Percentiles rank a stretch among this genome's conserved stretches.
Conservation (phyloP, 768 basidiomycete species). For the Rhizopogon vinicolor region DNA sequence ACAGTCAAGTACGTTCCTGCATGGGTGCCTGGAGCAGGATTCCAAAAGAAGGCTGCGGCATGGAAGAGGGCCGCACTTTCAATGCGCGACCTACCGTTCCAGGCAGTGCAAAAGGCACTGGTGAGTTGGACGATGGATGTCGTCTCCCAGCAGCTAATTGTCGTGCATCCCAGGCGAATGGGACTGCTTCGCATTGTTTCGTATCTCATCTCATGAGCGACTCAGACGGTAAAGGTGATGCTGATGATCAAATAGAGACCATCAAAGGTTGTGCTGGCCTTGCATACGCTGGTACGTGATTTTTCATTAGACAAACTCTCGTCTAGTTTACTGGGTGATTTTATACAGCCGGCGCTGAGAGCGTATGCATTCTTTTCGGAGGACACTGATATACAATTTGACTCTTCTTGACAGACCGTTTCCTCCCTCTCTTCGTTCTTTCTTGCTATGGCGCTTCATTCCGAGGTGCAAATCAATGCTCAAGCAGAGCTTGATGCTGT, state of each 20-base stretch:
- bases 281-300: slow-evolving; percentile 38
- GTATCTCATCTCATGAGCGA: slow-evolving; percentile 23
- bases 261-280: slow-evolving; percentile 41
- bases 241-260: slow-evolving; percentile 24
- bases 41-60: slow-evolving; percentile 44
- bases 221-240: slow-evolving; percentile 7
- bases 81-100: slow-evolving; percentile 45
- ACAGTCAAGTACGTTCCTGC: slow-evolving; percentile 49
- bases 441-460: slow-evolving; percentile 25
- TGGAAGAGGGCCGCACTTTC: slow-evolving; percentile 44
- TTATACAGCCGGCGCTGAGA: slow-evolving; percentile 36
- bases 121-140: slow-evolving; percentile 24
- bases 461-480: slow-evolving; percentile 24
- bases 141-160: not conserved
- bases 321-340: not conserved
- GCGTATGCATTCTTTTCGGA: slow-evolving; percentile 12
- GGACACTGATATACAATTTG: not conserved
- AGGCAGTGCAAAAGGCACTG: slow-evolving; percentile 31
- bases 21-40: slow-evolving; percentile 50
- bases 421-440: slow-evolving; percentile 27
- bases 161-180: slow-evolving; percentile 8
- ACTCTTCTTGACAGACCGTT: slow-evolving; percentile 18
- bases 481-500: slow-evolving; percentile 23
- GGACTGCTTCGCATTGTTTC: slow-evolving; percentile 27
- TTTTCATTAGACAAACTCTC: not conserved